Conservation (phyloP, 768 basidiomycete genomes). For the Mycena indigotica region DNA sequence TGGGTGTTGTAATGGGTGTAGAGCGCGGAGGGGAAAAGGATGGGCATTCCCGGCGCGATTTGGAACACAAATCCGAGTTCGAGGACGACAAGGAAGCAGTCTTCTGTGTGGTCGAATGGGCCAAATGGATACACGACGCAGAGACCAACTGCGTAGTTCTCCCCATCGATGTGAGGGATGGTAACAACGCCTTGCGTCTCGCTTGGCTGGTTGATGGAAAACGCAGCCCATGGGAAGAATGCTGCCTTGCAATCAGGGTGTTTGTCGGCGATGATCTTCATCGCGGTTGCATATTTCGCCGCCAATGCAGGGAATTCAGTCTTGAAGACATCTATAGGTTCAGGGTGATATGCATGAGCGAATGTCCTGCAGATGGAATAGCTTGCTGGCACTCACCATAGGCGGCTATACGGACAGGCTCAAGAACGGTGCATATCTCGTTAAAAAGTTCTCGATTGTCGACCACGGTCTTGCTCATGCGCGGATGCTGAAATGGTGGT, state of each 20-base stretch:
- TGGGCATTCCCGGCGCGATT: constrained; percentile 6
- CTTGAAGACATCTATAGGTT: background rate
- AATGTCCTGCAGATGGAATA: background rate
- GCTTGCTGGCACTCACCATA: too few relatives aligned
- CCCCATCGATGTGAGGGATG: constrained; percentile 2
- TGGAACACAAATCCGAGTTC: constrained; percentile 14
- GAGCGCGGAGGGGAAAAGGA: constrained; percentile 14
- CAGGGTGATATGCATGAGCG: background rate
- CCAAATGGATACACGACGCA: constrained; percentile 14
- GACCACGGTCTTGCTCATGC: background rate
- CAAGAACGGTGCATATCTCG: background rate
- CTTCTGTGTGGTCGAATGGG: background rate
- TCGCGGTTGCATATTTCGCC: background rate
- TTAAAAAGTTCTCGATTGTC: background rate
- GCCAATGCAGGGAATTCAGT: constrained; percentile 1
- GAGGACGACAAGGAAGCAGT: constrained; percentile 1
- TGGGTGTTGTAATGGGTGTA: constrained; percentile 17
- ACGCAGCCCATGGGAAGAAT: constrained; percentile 12
- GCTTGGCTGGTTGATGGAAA: constrained; percentile 5
- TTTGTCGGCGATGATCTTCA: background rate
- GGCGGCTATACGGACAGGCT: background rate
- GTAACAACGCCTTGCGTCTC: background rate
- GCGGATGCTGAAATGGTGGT: background rate
- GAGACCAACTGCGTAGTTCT: constrained; percentile 4
- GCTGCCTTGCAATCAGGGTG: background rate